Evolutionary conservation across 768 basidiomycete species (phyloP), one percentile per base, ranked within the genome.

Genomic region (Suillus occidentalis): DNA sequence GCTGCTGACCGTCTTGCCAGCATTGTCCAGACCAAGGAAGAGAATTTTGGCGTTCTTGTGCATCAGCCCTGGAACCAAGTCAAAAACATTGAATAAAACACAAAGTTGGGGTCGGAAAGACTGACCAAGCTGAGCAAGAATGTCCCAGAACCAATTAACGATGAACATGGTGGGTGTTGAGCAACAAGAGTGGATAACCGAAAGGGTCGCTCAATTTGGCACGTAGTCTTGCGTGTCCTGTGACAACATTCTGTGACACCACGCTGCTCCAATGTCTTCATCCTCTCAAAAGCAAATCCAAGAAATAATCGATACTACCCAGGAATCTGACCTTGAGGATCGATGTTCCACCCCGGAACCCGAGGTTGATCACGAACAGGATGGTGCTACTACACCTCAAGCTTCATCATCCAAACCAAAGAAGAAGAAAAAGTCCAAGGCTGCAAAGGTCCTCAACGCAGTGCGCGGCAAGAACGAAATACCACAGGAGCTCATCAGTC

Each of bases 1-100:
- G 42, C 1, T 16, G 72, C 90, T 65, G 67, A 97, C 97, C 66
- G 97, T 99, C 86, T 99, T 99, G 75, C 97, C 97, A 61, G 97
- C 97, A 83, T 99, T 99, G 77, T 99, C 97, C 63, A 99, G 87
- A 68, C 97, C 97, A 61, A 99, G 87, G 89, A 99, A 99, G 68
- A 99, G 87, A 76, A 99, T 97, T 87, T 99, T 99, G 69, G 97
- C 97, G 76, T 97, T 98, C 91, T 99, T 97, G 84, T 95, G 92
- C 81, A 90, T 73, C 72, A 97, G 84, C 69, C 95, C 95, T 96
- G 68, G 49, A 42, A 20, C 61, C 47, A 40, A 55, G 61, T 34
- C 47, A 34, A 45, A 63, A 49, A 52, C 31, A n/a, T 45, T 50
- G 6, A 61, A 61, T 43, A 67, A 22, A 68, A 61, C 28, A 59